These are phyloP conservation scores for Fusarium tjaetaba DNA, from an alignment of 2,329 filamentous ascomycete species.

Conservation along the genomic window DNA sequence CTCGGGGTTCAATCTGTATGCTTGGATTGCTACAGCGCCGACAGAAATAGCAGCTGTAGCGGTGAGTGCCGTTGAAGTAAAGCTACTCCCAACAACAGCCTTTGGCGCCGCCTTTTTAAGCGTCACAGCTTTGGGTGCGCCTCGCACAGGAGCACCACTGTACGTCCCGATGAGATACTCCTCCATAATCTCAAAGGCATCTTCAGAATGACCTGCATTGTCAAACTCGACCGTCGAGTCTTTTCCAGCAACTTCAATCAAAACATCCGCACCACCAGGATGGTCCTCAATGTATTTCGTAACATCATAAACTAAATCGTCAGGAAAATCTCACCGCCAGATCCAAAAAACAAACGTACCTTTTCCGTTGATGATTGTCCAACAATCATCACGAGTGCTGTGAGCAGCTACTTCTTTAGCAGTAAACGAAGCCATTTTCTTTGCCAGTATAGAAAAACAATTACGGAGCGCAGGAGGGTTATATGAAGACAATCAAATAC, in stretches of 20 bases:
- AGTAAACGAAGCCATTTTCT: constrained; percentile 38
- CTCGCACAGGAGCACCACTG: constrained; percentile 41
- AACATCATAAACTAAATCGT: constrained; percentile 64
- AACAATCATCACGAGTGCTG: constrained; percentile 58
- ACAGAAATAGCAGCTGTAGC: constrained; percentile 19
- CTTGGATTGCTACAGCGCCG: constrained; percentile 19
- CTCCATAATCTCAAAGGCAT: constrained; percentile 56
- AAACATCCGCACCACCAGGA: constrained; percentile 79
- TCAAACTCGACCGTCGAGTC: constrained; percentile 85
- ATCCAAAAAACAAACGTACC: constrained; percentile 50
- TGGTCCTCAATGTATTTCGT: constrained; percentile 68
- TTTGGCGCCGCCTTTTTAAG: constrained; percentile 32
- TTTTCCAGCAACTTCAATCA: constrained; percentile 80
- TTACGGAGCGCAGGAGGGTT: neutral
- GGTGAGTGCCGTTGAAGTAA: constrained; percentile 6
- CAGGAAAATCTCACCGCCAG: neutral
- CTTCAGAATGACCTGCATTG: constrained; percentile 83
- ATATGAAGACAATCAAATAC: constrained; percentile 25
- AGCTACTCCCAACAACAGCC: neutral
- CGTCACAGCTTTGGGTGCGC: constrained; percentile 21
- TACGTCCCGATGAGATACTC: constrained; percentile 51
- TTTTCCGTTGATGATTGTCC: constrained; percentile 66
- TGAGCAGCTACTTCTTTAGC: constrained; percentile 60
- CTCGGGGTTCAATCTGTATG: constrained; percentile 19
- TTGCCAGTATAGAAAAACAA: neutral